Conservation (phyloP, 1,284 basidiomycete species). For the Quambalaria eucalypti region DNA sequence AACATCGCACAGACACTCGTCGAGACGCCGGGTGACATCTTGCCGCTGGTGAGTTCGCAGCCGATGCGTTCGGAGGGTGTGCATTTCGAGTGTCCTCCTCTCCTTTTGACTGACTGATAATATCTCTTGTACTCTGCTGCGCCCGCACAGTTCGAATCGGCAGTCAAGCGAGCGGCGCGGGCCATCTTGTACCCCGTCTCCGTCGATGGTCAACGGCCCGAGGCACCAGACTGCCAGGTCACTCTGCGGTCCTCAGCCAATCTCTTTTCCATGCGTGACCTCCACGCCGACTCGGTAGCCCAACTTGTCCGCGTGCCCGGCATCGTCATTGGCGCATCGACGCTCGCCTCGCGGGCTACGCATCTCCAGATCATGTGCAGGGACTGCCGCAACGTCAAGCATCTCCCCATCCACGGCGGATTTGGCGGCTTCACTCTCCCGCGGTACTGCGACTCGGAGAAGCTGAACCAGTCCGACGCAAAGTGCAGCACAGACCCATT, state of each 20-base stretch:
- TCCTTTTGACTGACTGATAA: no score
- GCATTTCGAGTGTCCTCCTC: not conserved
- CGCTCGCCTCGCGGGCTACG: constrained; percentile 83
- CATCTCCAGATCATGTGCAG: constrained; percentile 88
- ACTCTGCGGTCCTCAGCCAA: constrained; percentile 74
- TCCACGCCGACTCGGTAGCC: constrained; percentile 76
- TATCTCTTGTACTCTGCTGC: not conserved
- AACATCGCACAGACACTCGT: constrained; percentile 84
- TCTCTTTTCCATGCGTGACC: constrained; percentile 82
- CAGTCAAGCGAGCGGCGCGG: constrained; percentile 38
- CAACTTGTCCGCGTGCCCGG: constrained; percentile 93
- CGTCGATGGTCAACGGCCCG: constrained; percentile 25
- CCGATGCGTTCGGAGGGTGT: not conserved
- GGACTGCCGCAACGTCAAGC: constrained; percentile 73
- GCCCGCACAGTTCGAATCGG: constrained; percentile 38
- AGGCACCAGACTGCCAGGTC: constrained; percentile 70
- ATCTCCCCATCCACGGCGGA: constrained; percentile 61
- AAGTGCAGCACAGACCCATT: constrained; percentile 94
- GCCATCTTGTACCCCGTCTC: constrained; percentile 42
- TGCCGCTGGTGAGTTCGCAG: constrained; percentile 63
- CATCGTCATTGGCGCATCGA: constrained; percentile 94
- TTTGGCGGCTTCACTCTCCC: constrained; percentile 63
- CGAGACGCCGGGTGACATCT: constrained; percentile 75
- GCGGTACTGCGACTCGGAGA: constrained; percentile 34
- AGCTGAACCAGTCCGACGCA: constrained; percentile 51